Conservation (phyloP, 805 yeast species). For the Starmerella ratchasimensis region DNA sequence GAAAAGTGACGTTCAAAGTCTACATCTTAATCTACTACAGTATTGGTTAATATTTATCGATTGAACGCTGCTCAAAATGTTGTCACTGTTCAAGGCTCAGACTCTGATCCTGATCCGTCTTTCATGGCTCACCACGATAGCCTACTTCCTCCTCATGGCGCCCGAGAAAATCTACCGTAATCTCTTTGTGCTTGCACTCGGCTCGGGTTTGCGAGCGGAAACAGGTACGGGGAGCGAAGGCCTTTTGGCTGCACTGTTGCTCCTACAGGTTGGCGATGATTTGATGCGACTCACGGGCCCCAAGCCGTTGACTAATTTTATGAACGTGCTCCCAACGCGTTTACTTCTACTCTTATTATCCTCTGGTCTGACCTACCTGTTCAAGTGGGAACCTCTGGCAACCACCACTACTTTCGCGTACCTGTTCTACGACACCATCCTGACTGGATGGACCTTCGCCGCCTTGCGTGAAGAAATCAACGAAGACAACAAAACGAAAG, state of each 20-base stretch:
- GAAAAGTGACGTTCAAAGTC: no score
- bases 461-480: conserved; percentile 27
- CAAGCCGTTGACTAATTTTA: conserved; percentile 18
- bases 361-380: conserved; percentile 18
- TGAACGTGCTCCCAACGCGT: conserved; percentile 23
- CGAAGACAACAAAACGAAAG: conserved; percentile 19
- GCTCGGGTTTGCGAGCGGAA: conserved; percentile 18
- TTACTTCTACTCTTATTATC: conserved; percentile 20
- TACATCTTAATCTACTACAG: no score
- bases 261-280: conserved; percentile 22
- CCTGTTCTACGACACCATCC: conserved; percentile 23
- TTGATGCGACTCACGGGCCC: conserved; percentile 19
- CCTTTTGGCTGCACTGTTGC: conserved; percentile 21
- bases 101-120: conserved; percentile 12
- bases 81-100: conserved; percentile 5
- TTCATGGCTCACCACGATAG: conserved; percentile 20
- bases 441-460: conserved; percentile 24
- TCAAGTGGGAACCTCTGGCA: conserved; percentile 17
- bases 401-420: conserved; percentile 24
- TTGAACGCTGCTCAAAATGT: no score
- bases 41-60: no score
- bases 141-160: conserved; percentile 22
- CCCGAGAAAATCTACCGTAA: conserved; percentile 22
- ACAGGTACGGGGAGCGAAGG: conserved; percentile 22
- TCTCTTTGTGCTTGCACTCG: conserved; percentile 20